Percentiles rank a stretch among this genome's conserved stretches.
phyloP scores from a whole-genome alignment of 192 early-diverging fungal genomes.

The Coemansia sp. region DNA sequence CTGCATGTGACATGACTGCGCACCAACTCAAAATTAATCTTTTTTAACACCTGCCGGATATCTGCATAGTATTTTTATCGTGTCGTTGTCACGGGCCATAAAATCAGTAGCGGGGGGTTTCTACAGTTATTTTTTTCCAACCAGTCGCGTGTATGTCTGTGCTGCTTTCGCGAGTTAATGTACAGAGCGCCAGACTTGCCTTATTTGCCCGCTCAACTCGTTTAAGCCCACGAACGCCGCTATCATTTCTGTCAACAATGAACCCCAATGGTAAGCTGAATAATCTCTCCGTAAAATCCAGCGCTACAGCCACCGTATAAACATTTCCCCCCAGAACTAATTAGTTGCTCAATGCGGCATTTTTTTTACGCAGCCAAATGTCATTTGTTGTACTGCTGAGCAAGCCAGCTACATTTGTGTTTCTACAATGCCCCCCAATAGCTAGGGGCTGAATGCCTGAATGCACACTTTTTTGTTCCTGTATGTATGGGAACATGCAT shows the following conservation, averaged over 20 bases:
- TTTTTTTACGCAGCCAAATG: slow-evolving; percentile 5
- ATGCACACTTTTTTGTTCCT: too few species aligned
- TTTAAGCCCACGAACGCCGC: not conserved
- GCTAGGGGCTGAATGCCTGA: too few species aligned
- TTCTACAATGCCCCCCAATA: slow-evolving; percentile 1
- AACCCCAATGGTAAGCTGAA: slow-evolving; percentile 1
- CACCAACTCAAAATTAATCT: slow-evolving; percentile 4
- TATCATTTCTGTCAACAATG: slow-evolving; percentile 16
- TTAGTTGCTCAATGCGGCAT: slow-evolving; percentile 2
- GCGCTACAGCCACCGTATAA: slow-evolving; percentile 7
- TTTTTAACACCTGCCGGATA: not conserved
- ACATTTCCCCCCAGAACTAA: slow-evolving; percentile 1
- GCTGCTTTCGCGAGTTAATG: too few species aligned
- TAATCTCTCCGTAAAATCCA: not conserved
- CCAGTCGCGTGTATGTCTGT: too few species aligned
- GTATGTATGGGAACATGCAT: too few species aligned
- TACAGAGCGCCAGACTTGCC: too few species aligned
- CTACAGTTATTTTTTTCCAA: too few species aligned
- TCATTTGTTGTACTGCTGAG: slow-evolving; percentile 5
- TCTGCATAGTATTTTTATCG: too few species aligned
- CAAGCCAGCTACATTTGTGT: not conserved
- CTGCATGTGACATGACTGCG: slow-evolving; percentile 5
- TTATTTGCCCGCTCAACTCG: too few species aligned
- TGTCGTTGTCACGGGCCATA: too few species aligned
- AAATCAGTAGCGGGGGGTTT: too few species aligned